Evolutionary conservation across 116 monocot genomes (phyloP), one percentile per base, ranked within the genome.

Genomic region (Cymodocea nodosa): DNA sequence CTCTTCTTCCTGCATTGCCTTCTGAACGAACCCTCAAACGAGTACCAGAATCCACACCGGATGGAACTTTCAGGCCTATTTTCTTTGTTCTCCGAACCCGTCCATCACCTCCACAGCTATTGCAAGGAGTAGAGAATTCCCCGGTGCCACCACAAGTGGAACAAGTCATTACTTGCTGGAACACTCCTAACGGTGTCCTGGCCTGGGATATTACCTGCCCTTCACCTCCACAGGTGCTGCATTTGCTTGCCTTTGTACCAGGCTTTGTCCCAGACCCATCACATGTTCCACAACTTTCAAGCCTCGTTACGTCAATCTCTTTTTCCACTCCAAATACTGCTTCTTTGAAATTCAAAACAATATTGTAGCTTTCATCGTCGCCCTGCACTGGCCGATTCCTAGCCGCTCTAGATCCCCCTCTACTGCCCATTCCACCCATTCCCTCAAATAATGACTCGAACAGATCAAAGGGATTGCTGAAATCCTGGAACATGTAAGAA

Each of bases 361-460:
- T 77, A 62, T 68, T 95, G 63, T 90, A 95, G 68, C 74, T 85
- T 77, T 90, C 95, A 52, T 95, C 95, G 13, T 87, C 94, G 19
- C 95, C 95, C 59, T 85, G 87, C 71, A 70, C 73, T 50, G 90
- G 85, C 25, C 90, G 75, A 64, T 83, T 95, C 16, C 90, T 87
- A 51, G 87, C 59, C 35, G 83, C 77, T 71, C 85, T 69, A 35
- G 79, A 56, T 62, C 80, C 76, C 25, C 88, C 84, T 87, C 77
- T 82, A 3, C 91, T 85, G 1, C 86, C 89, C 94, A 93, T 86
- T 56, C 93, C 89, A 23, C 85, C 83, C 88, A 89, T 89, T 48
- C 87, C 90, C 68, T 90, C 95, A 60, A 95, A 95, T 55, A 95
- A 63, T 24, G 90, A 90, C 64, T 95, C 95, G 39, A 95, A 95